A percentile compares a stretch with the other conserved stretches of the same genome.
phyloP scores from a whole-genome alignment of 1,284 basidiomycete genomes.

The Trichosporon sp. region DNA sequence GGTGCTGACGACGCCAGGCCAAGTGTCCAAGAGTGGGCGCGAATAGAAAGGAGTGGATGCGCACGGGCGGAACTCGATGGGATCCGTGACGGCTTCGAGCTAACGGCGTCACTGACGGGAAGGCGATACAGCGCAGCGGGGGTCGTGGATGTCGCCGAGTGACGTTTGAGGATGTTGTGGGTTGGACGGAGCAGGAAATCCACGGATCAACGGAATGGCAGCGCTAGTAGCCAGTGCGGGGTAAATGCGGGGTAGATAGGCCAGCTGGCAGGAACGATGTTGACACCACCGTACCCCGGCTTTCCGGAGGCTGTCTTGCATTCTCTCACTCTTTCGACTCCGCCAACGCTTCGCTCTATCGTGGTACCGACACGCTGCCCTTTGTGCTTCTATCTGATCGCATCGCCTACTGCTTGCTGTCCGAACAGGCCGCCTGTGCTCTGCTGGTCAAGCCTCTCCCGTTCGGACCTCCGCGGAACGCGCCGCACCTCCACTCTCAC shows the following conservation, averaged over 20 bases:
- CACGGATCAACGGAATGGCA: neutral
- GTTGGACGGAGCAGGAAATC: neutral
- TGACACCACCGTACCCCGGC: neutral
- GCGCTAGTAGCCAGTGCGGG: neutral
- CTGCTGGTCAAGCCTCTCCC: neutral
- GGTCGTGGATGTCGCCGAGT: neutral
- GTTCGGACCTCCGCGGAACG: neutral
- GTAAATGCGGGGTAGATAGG: slow-evolving; percentile 7
- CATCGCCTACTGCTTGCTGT: neutral
- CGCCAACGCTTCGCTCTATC: neutral
- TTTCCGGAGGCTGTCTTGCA: neutral
- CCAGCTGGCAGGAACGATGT: neutral
- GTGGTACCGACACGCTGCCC: neutral
- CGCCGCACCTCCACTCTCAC: neutral
- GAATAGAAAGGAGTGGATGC: neutral
- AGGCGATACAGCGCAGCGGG: neutral
- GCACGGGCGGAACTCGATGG: neutral
- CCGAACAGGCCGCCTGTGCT: neutral
- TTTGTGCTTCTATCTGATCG: neutral
- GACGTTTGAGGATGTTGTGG: neutral
- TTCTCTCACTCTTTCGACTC: neutral
- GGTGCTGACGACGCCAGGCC: neutral
- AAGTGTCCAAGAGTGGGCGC: neutral
- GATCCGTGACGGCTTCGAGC: neutral
- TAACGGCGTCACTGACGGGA: neutral